These are phyloP conservation scores for Xylaria cubensis DNA, from an alignment of 495 filamentous ascomycete species.

Conservation along the genomic window DNA sequence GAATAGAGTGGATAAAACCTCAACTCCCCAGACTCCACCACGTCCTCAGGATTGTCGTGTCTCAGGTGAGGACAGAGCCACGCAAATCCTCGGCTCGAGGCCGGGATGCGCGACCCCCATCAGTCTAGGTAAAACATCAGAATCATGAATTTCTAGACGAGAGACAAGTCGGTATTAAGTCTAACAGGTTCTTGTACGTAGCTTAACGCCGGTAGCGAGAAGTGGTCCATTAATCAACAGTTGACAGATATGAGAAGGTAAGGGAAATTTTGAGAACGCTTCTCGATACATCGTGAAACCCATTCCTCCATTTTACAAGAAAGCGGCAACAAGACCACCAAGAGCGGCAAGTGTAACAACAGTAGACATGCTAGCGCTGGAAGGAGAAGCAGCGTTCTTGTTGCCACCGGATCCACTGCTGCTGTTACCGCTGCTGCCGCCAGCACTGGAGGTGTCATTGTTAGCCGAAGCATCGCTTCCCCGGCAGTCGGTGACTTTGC, in stretches of 20 bases:
- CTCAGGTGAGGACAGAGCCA: background rate
- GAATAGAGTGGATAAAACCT: background rate
- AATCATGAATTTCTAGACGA: slow-evolving; percentile 28
- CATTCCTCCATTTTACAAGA: slow-evolving; percentile 37
- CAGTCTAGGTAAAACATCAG: slow-evolving; percentile 1
- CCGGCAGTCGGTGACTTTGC: slow-evolving; percentile 63
- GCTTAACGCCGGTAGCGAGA: slow-evolving; percentile 31
- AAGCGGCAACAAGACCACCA: slow-evolving; percentile 44
- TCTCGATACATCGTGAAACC: slow-evolving; percentile 9
- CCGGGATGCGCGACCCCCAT: background rate
- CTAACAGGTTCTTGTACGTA: slow-evolving; percentile 43
- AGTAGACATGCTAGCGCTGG: slow-evolving; percentile 44
- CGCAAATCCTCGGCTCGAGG: background rate
- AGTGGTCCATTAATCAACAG: slow-evolving; percentile 36
- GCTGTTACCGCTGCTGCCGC: slow-evolving; percentile 28
- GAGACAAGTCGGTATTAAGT: slow-evolving; percentile 44
- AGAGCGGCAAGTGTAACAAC: slow-evolving; percentile 48
- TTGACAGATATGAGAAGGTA: slow-evolving; percentile 37
- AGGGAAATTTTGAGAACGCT: slow-evolving; percentile 27
- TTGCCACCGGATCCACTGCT: slow-evolving; percentile 24
- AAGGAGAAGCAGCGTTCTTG: slow-evolving; percentile 35
- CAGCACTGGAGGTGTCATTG: slow-evolving; percentile 45
- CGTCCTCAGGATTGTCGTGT: background rate
- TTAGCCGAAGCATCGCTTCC: slow-evolving; percentile 53
- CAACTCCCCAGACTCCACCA: slow-evolving; percentile 9